These are phyloP conservation scores for Wickerhamomyces silvicola DNA, from an alignment of 805 yeast genomes.

Conservation along the genomic window DNA sequence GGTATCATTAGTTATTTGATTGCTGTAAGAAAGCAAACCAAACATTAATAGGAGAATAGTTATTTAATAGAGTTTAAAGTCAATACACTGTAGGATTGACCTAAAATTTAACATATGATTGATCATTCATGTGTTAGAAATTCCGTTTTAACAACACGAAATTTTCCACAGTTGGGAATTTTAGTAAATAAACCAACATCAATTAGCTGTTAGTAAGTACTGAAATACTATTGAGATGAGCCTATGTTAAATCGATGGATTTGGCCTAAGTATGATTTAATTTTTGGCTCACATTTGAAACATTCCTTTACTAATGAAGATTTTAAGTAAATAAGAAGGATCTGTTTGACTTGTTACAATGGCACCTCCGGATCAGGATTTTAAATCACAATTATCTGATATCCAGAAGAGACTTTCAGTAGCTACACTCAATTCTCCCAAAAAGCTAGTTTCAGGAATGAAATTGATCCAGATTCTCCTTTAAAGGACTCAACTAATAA, in stretches of 20 bases:
- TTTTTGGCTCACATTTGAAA: background rate
- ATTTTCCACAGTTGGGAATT: no score
- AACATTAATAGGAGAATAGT: conserved; percentile 6
- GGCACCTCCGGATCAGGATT: conserved; percentile 24
- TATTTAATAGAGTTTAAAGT: background rate
- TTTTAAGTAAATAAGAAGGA: background rate
- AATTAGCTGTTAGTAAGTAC: no score
- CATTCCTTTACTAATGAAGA: background rate
- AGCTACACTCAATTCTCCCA: conserved; percentile 21
- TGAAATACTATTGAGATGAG: no score
- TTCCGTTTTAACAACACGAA: no score
- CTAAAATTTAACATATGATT: no score
- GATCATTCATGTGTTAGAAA: no score
- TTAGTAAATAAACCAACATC: no score
- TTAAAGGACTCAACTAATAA: conserved; percentile 1
- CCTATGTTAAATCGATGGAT: no score
- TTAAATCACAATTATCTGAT: conserved; percentile 36
- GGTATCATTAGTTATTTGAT: conserved; percentile 45
- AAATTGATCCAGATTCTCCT: conserved; percentile 4
- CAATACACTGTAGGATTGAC: background rate
- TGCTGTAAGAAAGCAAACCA: conserved; percentile 30
- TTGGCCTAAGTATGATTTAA: no score
- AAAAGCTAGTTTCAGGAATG: conserved; percentile 6
- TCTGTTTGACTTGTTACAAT: background rate
- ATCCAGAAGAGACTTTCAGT: conserved; percentile 34